Conservation (phyloP, 345 rosid genomes). For the Ceriops zippeliana region DNA sequence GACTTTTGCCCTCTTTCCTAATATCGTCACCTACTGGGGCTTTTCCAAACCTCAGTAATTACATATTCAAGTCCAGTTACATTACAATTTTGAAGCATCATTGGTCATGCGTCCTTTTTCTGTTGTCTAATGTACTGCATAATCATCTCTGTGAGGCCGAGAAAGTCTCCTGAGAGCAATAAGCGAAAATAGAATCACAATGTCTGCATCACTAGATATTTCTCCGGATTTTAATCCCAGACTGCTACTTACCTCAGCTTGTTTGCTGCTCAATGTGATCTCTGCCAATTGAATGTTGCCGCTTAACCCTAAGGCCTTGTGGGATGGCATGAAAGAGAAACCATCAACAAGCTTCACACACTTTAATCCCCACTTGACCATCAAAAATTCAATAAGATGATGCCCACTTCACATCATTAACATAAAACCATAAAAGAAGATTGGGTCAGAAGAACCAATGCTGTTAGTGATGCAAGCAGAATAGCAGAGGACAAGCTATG, state of each 20-base stretch:
- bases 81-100: slow-evolving; percentile 14
- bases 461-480: not conserved
- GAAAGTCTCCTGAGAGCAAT: no score
- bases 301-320: slow-evolving; percentile 55
- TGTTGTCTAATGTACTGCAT: not conserved
- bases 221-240: slow-evolving; percentile 4
- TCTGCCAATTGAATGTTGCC: slow-evolving; percentile 83
- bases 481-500: not conserved
- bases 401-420: slow-evolving; percentile 58
- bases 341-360: slow-evolving; percentile 72
- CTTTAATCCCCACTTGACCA: slow-evolving; percentile 85
- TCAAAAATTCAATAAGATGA: slow-evolving; percentile 83
- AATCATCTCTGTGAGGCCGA: no score
- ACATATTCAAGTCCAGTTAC: slow-evolving; percentile 9
- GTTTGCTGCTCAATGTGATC: slow-evolving; percentile 35
- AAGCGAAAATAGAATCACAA: slow-evolving; percentile 13
- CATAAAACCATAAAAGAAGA: slow-evolving; percentile 3
- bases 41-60: not conserved
- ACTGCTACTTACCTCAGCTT: slow-evolving; percentile 21
- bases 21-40: not conserved
- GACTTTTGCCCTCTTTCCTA: not conserved
- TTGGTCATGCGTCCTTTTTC: slow-evolving; percentile 6
- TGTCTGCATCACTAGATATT: slow-evolving; percentile 3
- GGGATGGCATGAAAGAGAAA: slow-evolving; percentile 71
- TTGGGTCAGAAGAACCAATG: not conserved